These are phyloP conservation scores for Solanum corneliomulleri DNA, from an alignment of 257 asterid genomes.

Conservation along the genomic window DNA sequence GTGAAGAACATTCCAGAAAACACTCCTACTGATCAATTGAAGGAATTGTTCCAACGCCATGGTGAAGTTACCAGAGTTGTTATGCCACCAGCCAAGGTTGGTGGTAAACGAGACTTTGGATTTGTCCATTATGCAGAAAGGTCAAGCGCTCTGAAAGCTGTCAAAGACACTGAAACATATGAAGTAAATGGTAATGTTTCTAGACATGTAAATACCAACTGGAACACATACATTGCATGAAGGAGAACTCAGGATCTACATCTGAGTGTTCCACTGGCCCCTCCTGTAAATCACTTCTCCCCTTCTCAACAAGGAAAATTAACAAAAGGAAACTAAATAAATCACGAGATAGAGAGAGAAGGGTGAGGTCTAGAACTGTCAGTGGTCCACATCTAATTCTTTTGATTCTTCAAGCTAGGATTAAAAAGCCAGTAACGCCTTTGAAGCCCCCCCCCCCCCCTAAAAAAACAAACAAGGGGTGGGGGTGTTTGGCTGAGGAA, in stretches of 20 bases:
- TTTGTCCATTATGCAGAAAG: constrained; percentile 89
- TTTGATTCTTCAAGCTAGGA: background rate
- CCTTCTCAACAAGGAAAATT: background rate
- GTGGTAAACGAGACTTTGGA: constrained; percentile 88
- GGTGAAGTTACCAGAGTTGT: constrained; percentile 94
- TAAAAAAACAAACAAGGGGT: background rate
- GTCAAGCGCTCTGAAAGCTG: constrained; percentile 83
- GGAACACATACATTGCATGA: background rate
- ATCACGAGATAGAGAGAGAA: background rate
- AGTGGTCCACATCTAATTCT: background rate
- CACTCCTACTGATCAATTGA: constrained; percentile 65
- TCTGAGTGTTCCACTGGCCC: background rate
- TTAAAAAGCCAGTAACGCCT: background rate
- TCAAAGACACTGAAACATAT: constrained; percentile 70
- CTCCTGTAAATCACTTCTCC: background rate
- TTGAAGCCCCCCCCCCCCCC: background rate
- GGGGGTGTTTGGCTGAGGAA: background rate
- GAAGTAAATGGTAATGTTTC: constrained; percentile 65
- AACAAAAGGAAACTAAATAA: background rate
- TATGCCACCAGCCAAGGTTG: constrained; percentile 93
- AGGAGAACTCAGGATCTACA: background rate
- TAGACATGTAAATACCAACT: background rate
- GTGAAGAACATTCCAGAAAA: constrained; percentile 88
- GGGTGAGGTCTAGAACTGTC: background rate
- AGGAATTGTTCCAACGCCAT: constrained; percentile 70